Evolutionary conservation across 169 alveolate species (phyloP), one percentile per base, ranked within the genome.

Genomic region (Cryptosporidium baileyi): DNA sequence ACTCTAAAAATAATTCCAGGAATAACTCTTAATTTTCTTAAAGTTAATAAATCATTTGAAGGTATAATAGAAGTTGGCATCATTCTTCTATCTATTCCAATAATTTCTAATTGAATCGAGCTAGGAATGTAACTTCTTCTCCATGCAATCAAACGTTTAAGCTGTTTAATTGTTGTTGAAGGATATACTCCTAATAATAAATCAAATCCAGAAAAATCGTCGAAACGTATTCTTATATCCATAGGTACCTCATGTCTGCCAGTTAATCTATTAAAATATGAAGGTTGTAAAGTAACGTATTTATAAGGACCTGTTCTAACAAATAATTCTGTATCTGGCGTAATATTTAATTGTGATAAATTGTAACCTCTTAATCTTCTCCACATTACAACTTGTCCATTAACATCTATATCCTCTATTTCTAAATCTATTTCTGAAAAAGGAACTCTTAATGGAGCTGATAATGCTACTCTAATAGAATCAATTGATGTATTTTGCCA

Each of bases 361-460:
- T 32, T 74, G 36, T 74, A 74, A 3, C 85, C 85, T 74, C 85
- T 74, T n/a, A 74, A 41, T 74, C 85, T 74, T 74, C 85, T 51
- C 85, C 85, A 74, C 65, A 74, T 74, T 22, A 74, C 85, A n/a
- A 57, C 85, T 32, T 74, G 85, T 7, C 85, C 85, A 41, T 74
- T 74, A 38, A 57, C 32, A 54, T 74, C 85, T 32, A 74, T 74
- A 74, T 74, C 85, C 26, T 74, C 85, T 26, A 74, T 57, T 24
- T 74, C 85, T 34, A 74, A 57, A 54, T 74, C 85, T 17, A 74
- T 74, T 17, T 74, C 85, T 6, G 85, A 54, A 74, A 74, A 74
- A 9, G 85, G 85, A 7, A 74, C 74, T 41, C 45, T 74, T 38
- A 74, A 28, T 11, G 85, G 67, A 9, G 60, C 67, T 2, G 85